Evolutionary conservation across 2,329 filamentous ascomycete genomes (phyloP), one percentile per base, ranked within the genome.

Genomic region (Fusarium compactum): DNA sequence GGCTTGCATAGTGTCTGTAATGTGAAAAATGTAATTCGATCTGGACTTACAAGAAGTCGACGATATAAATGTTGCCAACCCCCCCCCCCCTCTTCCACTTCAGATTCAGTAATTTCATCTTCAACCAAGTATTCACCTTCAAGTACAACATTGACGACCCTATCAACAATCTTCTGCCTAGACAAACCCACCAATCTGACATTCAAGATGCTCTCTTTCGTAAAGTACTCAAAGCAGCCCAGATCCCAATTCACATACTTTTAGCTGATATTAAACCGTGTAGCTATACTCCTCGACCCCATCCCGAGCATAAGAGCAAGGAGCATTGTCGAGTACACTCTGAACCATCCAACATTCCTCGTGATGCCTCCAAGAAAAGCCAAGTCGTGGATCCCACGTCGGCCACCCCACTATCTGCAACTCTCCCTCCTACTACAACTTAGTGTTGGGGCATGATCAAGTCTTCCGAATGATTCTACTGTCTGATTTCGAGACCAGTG

Each of bases 241-340:
- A 8, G 12, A n/a, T 15, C 45, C 18, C 16, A 20, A 22, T 30
- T 22, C 38, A 29, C 24, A 30, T 30, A 18, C 20, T 22, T 32
- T 34, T 22, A 22, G 30, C 58, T 70, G 51, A 71, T 29, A 32
- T 24, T 24, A 8, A 22, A n/a, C 11, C 16, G 32, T 14, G 20
- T 24, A 71, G 69, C 62, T 71, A 71, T 47, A 71, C 69, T 70
- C 69, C 69, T 60, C 69, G 69, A 61, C 30, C 69, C 50, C 69
- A 71, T n/a, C 69, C 69, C 20, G 69, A 71, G 69, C 69, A 71
- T 48, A 72, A 71, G 62, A 70, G 57, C 58, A 71, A 71, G 45
- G 69, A 71, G 25, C 65, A 70, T 46, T 72, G 69, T 44, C 69
- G 69, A 12, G 65, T 72, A 34, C 69, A 56, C 22, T 72, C 69